Base-by-base conservation (phyloP, 2,329 filamentous ascomycete species). In the Didymella sp. region DNA sequence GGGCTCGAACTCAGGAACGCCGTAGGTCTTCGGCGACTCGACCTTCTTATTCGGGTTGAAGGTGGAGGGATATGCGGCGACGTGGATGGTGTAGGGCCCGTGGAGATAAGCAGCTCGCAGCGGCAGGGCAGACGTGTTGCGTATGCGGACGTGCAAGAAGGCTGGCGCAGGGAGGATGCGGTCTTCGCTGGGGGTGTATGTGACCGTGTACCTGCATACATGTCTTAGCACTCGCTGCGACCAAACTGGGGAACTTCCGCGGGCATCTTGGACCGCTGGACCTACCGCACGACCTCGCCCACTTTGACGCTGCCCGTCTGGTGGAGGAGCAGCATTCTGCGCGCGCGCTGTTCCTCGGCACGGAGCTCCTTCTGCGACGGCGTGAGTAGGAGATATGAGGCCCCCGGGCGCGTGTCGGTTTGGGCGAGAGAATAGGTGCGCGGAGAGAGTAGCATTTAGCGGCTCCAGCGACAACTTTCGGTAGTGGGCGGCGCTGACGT, bases 41-140 rank as follows among this genome's bases (percentile, higher is more conserved):
- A 90, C 88, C 73, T 91, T 92, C 63, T 83, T 81, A 77, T 96
- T 92, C 2, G 94, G 92, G 69, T 93, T 85, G 79, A 95, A 98
- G 43, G 83, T 86, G 15, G 90, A 84, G 0, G 94, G 92, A 69
- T 96, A 96, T 22, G 92, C 90, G 48, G 93, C 88, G 45, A 93
- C 89, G 69, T 92, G 92, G 33, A 98, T 84, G 0, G 89, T 96
- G 74, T 99, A 99, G 1, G 95, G 95, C 0, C 95, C 95, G 78
- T 97, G 95, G 51, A 99, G 89, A 75, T 97, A 99, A 54, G 95
- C 95, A 51, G 95, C 95, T 71, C 95, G 91, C 35, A 98, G 82
- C 15, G 95, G 91, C 62, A 96, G 91, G 55, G 91, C 89, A 35
- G 90, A 95, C 9, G 91, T 93, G 77, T 99, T 99, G 75, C 91